Percentiles rank a stretch among this genome's conserved stretches.
phyloP scores from a whole-genome alignment of 257 asterid species.

The Solanum etuberosum region DNA sequence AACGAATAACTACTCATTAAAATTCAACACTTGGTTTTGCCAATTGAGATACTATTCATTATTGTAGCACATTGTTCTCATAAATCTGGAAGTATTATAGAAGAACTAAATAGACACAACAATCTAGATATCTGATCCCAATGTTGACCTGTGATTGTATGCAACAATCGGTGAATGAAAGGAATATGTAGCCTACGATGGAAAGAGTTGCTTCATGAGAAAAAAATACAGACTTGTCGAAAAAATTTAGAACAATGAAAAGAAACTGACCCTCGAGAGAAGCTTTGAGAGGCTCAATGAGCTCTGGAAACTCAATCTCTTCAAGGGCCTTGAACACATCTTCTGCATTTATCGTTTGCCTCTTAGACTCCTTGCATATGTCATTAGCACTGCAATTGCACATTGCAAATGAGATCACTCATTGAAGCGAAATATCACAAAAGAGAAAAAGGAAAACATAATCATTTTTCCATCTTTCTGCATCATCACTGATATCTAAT shows the following conservation, averaged over 20 bases:
- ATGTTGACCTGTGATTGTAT: neutral
- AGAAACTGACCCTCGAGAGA: constrained; percentile 65
- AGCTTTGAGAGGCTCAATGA: constrained; percentile 66
- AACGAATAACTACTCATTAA: neutral
- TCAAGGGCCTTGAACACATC: constrained; percentile 94
- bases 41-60: neutral
- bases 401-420: neutral
- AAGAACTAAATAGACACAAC: neutral
- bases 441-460: neutral
- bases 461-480: neutral
- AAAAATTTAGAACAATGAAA: neutral
- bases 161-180: neutral
- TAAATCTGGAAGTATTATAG: neutral
- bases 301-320: constrained; percentile 78
- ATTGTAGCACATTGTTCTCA: neutral
- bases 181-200: neutral
- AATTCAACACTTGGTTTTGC: neutral
- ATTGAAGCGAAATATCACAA: neutral
- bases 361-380: constrained; percentile 71
- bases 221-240: neutral
- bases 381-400: constrained; percentile 53
- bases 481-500: neutral
- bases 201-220: neutral
- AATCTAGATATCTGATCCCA: neutral
- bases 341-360: constrained; percentile 76